Evolutionary conservation across 257 asterid species (phyloP), one percentile per base, ranked within the genome.

Genomic region (Lycium ferocissimum): DNA sequence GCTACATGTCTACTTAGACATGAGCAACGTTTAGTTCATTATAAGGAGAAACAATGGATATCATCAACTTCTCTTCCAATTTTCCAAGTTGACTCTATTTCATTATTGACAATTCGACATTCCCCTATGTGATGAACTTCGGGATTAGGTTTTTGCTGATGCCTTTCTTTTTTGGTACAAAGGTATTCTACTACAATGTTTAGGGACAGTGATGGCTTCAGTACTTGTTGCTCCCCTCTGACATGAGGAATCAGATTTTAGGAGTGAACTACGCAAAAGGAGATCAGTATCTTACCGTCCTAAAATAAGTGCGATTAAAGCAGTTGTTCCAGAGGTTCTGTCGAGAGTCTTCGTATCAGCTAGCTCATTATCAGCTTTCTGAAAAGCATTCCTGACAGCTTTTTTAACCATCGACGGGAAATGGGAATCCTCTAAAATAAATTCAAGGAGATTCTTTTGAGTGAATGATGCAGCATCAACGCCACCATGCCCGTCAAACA

Each of bases 401-500:
- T 95, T 89, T 84, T 92, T 92, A 4, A 91, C 88, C 51, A 91
- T 91, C 20, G 84, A 84, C 12, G 97, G 98, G 56, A 94, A 94
- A 89, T 91, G 90, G 71, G 91, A 87, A 90, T 95, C 99, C 91
- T 93, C 97, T 17, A 89, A 63, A 70, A 93, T 93, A 69, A 90
- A 91, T 35, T 89, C 85, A 79, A 94, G 97, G 63, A 95, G 89
- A 84, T 93, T 95, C 84, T 88, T 89, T 79, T 88, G 91, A 51
- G 95, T 90, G 90, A 95, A 94, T 80, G 93, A 86, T 33, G 98
- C 98, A 63, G 97, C 99, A 83, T 93, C 99, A 59, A 84, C 88
- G 45, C 98, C 99, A 14, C 95, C 94, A 79, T 95, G 98, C 73
- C 98, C 99, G 86, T 93, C 98, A 73, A 95, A 95, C 80, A 94